Evolutionary conservation across 2,329 filamentous ascomycete genomes (phyloP), one percentile per base, ranked within the genome.

Genomic region (Colletotrichum lentis): DNA sequence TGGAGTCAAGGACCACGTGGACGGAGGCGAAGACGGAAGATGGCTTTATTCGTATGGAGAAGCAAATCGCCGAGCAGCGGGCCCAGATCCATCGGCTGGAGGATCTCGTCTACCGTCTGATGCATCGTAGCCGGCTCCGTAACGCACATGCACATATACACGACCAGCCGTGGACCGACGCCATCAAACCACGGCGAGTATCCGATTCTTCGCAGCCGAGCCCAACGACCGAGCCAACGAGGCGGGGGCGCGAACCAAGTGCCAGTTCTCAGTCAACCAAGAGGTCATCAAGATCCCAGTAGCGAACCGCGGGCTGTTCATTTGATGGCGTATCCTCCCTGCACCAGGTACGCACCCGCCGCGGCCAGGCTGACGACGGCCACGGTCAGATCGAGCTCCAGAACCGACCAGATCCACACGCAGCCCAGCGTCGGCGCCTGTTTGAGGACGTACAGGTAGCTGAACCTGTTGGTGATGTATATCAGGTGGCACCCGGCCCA

Each of bases 371-470:
- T 90, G 14, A 79, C 72, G 1, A 90, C 80, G 0, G 91, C 92
- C 74, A 86, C 89, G 0, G 83, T 74, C 47, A 97, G 81, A 63
- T 93, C 86, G 80, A 97, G 85, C 81, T 99, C 96, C 54, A 98
- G 85, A 24, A 98, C 90, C 39, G 91, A 89, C 94, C 95, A 98
- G 5, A 98, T 86, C 94, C 95, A 98, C 20, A 98, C 78, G 47
- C 92, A 95, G 0, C 93, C 96, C 16, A 97, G 78, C 5, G 94
- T 90, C n/a, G 96, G 96, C 0, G 94, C 91, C 71, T 88, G 89
- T 81, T 97, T 96, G 93, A 98, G 94, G 22, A 97, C 89, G 7
- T 91, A 91, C 73, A 96, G 88, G 74, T 97, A 98, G 5, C 90
- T 88, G 71, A 89, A 87, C 37, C 83, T 85, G 74, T 97, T 98